Evolutionary conservation across 345 rosid genomes (phyloP).

Genomic region (Pelargonium nanum): DNA sequence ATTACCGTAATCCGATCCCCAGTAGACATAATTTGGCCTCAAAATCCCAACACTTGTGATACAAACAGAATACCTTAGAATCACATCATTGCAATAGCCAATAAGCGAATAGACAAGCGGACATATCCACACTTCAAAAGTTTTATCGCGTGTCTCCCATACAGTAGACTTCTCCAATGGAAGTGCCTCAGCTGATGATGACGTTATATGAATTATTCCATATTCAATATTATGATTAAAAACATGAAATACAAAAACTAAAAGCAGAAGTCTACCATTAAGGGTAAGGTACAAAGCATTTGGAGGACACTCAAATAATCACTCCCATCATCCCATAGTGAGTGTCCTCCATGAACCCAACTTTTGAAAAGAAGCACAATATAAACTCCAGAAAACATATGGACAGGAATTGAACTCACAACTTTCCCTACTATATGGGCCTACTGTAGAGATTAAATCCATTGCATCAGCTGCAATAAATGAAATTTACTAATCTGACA

Average conservation of each 20-base stretch:
- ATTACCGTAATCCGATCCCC: not conserved
- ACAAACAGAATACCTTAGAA: slow-evolving; percentile 45
- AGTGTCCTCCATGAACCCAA: not conserved
- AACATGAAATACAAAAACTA: slow-evolving; percentile 4
- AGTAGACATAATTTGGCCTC: slow-evolving; percentile 6
- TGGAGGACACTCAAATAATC: not conserved
- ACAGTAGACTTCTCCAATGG: slow-evolving; percentile 49
- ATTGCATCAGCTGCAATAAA: too few relatives aligned
- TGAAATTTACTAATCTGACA: too few relatives aligned
- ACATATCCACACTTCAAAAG: slow-evolving; percentile 82
- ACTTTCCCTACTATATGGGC: too few relatives aligned
- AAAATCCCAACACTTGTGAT: slow-evolving; percentile 1
- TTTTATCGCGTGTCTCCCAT: slow-evolving; percentile 70
- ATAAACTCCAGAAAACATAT: not conserved
- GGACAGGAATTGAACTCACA: too few relatives aligned
- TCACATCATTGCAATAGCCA: slow-evolving; percentile 61
- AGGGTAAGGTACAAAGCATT: not conserved
- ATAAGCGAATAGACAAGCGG: slow-evolving; percentile 68
- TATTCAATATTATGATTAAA: slow-evolving; percentile 5
- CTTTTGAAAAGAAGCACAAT: not conserved
- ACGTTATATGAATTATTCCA: slow-evolving; percentile 13
- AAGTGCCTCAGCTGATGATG: slow-evolving; percentile 43
- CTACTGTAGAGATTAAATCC: too few relatives aligned
- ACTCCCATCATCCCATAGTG: not conserved
- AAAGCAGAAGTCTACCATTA: not conserved